Conservation (phyloP, 805 yeast species). For the Tetrapisispora phaffii region DNA sequence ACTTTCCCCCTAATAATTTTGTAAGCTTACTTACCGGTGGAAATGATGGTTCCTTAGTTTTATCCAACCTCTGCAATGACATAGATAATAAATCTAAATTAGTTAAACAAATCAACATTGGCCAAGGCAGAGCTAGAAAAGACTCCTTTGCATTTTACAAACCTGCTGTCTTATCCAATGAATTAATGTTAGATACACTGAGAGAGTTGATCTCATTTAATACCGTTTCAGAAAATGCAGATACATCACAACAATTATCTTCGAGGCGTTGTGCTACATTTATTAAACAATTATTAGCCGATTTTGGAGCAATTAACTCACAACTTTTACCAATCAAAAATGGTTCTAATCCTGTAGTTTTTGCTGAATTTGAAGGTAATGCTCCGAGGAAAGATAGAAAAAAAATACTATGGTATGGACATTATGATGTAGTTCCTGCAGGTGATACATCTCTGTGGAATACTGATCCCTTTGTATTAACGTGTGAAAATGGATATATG, state of each 20-base stretch:
- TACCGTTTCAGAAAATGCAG: slow-evolving; percentile 70
- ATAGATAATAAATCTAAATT: neutral
- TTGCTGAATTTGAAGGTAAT: slow-evolving; percentile 55
- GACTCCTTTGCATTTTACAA: slow-evolving; percentile 8
- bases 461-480: slow-evolving; percentile 66
- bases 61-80: slow-evolving; percentile 47
- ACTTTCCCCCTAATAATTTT: slow-evolving; percentile 19
- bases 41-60: slow-evolving; percentile 51
- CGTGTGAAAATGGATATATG: slow-evolving; percentile 73
- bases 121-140: neutral
- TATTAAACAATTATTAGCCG: slow-evolving; percentile 49
- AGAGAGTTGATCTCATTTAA: slow-evolving; percentile 53
- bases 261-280: slow-evolving; percentile 80
- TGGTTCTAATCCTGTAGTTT: slow-evolving; percentile 74
- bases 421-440: slow-evolving; percentile 89
- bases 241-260: slow-evolving; percentile 46
- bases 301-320: slow-evolving; percentile 60
- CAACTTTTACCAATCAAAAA: slow-evolving; percentile 60
- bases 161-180: slow-evolving; percentile 36
- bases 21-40: slow-evolving; percentile 59
- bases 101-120: neutral
- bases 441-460: slow-evolving; percentile 54
- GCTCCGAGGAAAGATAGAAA: slow-evolving; percentile 17
- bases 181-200: slow-evolving; percentile 54
- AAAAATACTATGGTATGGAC: slow-evolving; percentile 82